Percentiles rank a stretch among this genome's conserved stretches.
phyloP scores from a whole-genome alignment of 2,329 filamentous ascomycete species.

The Raffaelea albimanens region DNA sequence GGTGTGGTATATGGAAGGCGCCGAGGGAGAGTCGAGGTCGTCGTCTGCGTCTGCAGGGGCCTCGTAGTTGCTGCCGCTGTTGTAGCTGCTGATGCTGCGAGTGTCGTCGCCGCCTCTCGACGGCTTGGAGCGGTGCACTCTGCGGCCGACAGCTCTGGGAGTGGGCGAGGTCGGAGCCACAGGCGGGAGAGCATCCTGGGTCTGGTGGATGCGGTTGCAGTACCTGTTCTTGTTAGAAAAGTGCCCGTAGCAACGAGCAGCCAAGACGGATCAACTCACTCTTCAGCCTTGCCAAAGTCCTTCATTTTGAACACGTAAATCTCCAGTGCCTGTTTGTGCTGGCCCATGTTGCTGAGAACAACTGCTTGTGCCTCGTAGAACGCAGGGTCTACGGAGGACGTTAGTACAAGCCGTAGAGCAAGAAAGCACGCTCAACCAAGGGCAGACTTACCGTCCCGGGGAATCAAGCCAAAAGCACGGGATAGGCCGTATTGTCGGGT shows the following conservation, averaged over 20 bases:
- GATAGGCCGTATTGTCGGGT: conserved; percentile 75
- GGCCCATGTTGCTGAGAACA: conserved; percentile 87
- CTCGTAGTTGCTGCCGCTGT: not conserved
- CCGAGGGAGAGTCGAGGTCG: conserved; percentile 18
- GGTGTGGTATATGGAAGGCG: conserved; percentile 81
- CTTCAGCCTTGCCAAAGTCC: conserved; percentile 83
- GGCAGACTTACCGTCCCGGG: conserved; percentile 65
- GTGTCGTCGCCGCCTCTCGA: conserved; percentile 32
- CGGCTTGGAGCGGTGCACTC: conserved; percentile 8
- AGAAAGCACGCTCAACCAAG: no score
- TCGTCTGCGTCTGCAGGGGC: conserved; percentile 26
- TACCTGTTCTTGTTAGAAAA: conserved; percentile 45
- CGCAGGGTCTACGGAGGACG: conserved; percentile 50
- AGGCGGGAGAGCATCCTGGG: conserved; percentile 31
- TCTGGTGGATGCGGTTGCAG: conserved; percentile 76
- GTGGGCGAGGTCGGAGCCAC: not conserved
- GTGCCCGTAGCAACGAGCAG: not conserved
- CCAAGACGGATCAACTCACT: conserved; percentile 51
- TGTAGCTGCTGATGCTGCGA: not conserved
- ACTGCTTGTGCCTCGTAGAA: conserved; percentile 89
- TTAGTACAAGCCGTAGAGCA: no score
- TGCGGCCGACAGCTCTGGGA: not conserved
- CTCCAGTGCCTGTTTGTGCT: conserved; percentile 90
- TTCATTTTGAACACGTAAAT: conserved; percentile 95
- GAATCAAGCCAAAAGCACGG: conserved; percentile 68